Base-by-base conservation (phyloP, 2,329 filamentous ascomycete species). In the Paecilomyces sp. region DNA sequence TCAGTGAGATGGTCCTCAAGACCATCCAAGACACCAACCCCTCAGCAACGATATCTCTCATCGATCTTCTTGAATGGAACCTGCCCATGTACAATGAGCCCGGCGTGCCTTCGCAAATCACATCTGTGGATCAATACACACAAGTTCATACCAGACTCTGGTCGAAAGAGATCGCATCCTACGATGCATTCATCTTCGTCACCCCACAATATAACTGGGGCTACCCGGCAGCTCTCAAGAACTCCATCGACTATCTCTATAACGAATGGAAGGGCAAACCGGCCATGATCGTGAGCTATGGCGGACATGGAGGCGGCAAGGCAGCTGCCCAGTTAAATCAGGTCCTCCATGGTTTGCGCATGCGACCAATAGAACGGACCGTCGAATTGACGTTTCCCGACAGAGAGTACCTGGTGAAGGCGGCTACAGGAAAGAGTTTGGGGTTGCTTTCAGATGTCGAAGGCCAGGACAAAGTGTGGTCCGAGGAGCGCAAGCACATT, bases 201-300 rank as follows among this genome's bases (percentile, higher is more conserved):
- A 72, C 72, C 2, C 76, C 77, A 1, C 76, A 76, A 50, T 87
- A 86, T 67, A 86, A 87, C 73, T 81, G 74, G 67, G 79, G 82
- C 25, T 71, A 85, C 5, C 74, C 84, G 0, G 83, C 79, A 0
- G 77, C 74, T 6, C 71, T 83, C 55, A 87, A 87, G 74, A 88
- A 86, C 66, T 84, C 85, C 5, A 78, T 88, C 58, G 85, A 87
- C 67, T 87, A 84, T 65, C 76, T 88, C 0, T 80, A 77, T 64
- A 72, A 85, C 64, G 84, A 86, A 66, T 86, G 83, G 81, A 77
- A 70, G 25, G 81, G 79, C 8, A 86, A 86, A 68, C 80, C 83
- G 0, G 77, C 76, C 18, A 72, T 74, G 54, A 75, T 86, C 59
- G 77, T 87, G 28, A 81, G 76, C 59, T 86, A 86, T 70, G 84